phyloP scores from a whole-genome alignment of 2,329 filamentous ascomycete species.

The Cylindrodendrum hubeiense region DNA sequence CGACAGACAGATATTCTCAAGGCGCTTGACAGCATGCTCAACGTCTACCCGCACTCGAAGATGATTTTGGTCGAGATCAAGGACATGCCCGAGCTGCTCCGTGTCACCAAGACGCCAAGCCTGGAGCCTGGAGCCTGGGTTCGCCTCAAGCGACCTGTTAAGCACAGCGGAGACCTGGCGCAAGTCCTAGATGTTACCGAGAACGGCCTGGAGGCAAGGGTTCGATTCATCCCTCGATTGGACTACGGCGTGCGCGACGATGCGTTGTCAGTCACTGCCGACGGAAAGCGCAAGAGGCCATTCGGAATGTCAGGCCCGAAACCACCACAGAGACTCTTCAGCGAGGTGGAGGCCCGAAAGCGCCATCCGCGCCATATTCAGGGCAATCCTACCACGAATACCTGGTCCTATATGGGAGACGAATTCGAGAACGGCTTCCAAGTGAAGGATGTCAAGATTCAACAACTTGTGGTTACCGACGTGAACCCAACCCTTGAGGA shows the following conservation, averaged over 20 bases:
- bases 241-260: slow-evolving; percentile 94
- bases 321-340: slow-evolving; percentile 92
- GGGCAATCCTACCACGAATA: slow-evolving; percentile 81
- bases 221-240: slow-evolving; percentile 89
- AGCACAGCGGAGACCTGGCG: slow-evolving; percentile 90
- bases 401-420: slow-evolving; percentile 88
- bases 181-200: slow-evolving; percentile 93
- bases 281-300: slow-evolving; percentile 85
- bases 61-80: slow-evolving; percentile 93
- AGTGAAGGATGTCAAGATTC: slow-evolving; percentile 93
- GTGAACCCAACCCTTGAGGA: slow-evolving; percentile 96
- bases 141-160: slow-evolving; percentile 81
- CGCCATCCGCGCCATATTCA: slow-evolving; percentile 75
- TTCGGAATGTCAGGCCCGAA: slow-evolving; percentile 71
- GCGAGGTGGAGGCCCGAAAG: slow-evolving; percentile 92
- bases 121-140: slow-evolving; percentile 93
- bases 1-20: slow-evolving; percentile 87
- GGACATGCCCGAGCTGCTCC: slow-evolving; percentile 96
- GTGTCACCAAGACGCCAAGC: slow-evolving; percentile 86
- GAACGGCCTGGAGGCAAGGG: slow-evolving; percentile 88
- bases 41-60: slow-evolving; percentile 90
- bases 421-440: slow-evolving; percentile 94
- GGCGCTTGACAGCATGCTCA: slow-evolving; percentile 85
- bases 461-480: slow-evolving; percentile 85
- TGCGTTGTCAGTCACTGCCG: slow-evolving; percentile 58